Conservation (phyloP, 176 grass and related monocot genomes). For the Eremochloa ophiuroides region DNA sequence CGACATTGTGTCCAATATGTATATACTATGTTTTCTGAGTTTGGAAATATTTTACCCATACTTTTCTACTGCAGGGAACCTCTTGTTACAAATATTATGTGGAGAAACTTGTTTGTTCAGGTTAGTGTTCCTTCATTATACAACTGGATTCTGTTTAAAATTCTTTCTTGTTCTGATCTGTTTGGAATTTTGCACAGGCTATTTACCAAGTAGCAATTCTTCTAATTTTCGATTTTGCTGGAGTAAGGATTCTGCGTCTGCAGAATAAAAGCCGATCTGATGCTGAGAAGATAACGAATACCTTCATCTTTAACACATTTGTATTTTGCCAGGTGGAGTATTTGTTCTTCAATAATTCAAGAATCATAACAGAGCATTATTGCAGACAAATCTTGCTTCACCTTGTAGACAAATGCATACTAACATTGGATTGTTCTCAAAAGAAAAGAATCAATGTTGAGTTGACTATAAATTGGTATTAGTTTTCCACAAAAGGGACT, state of each 20-base stretch:
- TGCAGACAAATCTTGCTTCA: not conserved
- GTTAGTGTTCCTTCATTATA: slow-evolving; percentile 30
- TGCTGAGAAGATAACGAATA: slow-evolving; percentile 71
- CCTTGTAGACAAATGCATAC: slow-evolving; percentile 10
- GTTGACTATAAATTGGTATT: not conserved
- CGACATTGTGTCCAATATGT: not conserved
- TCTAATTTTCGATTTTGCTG: slow-evolving; percentile 74
- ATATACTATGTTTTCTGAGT: slow-evolving; percentile 1
- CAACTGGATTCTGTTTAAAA: slow-evolving; percentile 5
- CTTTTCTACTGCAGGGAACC: slow-evolving; percentile 68
- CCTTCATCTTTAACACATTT: slow-evolving; percentile 95
- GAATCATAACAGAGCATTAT: not conserved
- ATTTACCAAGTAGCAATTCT: slow-evolving; percentile 85
- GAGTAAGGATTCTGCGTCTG: slow-evolving; percentile 56
- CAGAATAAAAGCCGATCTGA: slow-evolving; percentile 47
- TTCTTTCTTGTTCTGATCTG: slow-evolving; percentile 14
- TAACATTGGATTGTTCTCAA: not conserved
- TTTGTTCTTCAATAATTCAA: not conserved
- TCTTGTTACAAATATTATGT: slow-evolving; percentile 94
- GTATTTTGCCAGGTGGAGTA: slow-evolving; percentile 74
- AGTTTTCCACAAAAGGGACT: not conserved
- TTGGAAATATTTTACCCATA: not conserved
- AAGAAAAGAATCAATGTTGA: not conserved
- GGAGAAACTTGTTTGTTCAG: slow-evolving; percentile 95
- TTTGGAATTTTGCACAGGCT: slow-evolving; percentile 44